Evolutionary conservation across 1,284 basidiomycete species (phyloP).

Genomic region (Agroathelia rolfsii): DNA sequence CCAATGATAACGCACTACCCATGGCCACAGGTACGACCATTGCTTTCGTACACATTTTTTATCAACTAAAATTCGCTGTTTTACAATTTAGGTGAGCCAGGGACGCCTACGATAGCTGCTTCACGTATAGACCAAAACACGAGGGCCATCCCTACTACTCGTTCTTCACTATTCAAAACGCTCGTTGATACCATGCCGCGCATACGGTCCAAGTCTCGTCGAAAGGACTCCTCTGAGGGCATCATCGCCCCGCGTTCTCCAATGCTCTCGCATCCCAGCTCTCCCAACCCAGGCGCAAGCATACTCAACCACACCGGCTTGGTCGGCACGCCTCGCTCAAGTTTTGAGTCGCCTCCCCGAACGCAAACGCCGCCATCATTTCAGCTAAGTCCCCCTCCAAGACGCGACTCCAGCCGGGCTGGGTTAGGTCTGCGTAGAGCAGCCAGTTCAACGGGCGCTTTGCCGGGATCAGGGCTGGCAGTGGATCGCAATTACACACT

Average conservation of each 20-base stretch:
- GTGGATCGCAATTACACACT: no score
- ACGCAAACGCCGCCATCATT: constrained; percentile 11
- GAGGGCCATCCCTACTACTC: no score
- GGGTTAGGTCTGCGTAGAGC: constrained; percentile 11
- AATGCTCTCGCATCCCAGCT: constrained; percentile 8
- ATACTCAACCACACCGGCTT: constrained; percentile 9
- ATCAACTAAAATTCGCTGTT: constrained; percentile 2
- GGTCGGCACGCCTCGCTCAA: constrained; percentile 11
- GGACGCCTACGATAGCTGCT: constrained; percentile 23
- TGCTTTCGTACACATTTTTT: constrained; percentile 4
- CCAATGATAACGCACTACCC: constrained; percentile 90
- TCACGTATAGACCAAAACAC: constrained; percentile 21
- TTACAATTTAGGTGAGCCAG: constrained; percentile 24
- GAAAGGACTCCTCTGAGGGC: constrained; percentile 38
- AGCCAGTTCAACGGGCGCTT: constrained; percentile 8
- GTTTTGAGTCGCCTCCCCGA: constrained; percentile 19
- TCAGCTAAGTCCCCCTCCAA: no score
- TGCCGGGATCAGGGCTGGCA: constrained; percentile 15
- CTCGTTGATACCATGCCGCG: constrained; percentile 33
- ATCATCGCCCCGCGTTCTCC: constrained; percentile 50
- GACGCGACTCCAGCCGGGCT: no score
- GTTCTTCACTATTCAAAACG: constrained; percentile 56
- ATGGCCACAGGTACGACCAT: constrained; percentile 31
- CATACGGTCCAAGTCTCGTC: constrained; percentile 21
- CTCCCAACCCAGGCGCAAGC: constrained; percentile 16